phyloP scores from a whole-genome alignment of 352 stramenopile species.

The Pythium phragmiticola region DNA sequence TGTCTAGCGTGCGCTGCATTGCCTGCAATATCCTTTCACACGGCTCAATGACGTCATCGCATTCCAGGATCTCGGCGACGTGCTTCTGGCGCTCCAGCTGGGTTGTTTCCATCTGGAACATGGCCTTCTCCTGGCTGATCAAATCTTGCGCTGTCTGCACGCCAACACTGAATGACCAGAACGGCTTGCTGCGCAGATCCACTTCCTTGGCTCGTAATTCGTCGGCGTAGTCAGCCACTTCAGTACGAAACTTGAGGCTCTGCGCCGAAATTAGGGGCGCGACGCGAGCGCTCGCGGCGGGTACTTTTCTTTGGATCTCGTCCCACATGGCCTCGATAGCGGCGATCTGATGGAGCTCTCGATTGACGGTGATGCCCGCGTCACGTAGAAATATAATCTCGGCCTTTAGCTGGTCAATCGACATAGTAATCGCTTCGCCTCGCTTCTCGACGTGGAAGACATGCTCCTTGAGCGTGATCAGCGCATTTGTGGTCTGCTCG shows the following conservation, averaged over 20 bases:
- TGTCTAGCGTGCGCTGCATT: constrained; percentile 78
- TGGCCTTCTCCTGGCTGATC: constrained; percentile 40
- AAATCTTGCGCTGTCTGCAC: constrained; percentile 38
- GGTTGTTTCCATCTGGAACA: constrained; percentile 36
- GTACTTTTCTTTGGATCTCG: constrained; percentile 65
- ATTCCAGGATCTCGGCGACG: constrained; percentile 93
- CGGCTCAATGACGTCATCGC: constrained; percentile 85
- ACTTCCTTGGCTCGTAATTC: constrained; percentile 63
- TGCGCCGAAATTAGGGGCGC: constrained; percentile 60
- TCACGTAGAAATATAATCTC: constrained; percentile 69
- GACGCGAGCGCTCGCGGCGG: constrained; percentile 61
- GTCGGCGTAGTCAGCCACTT: constrained; percentile 85
- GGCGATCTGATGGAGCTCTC: constrained; percentile 54
- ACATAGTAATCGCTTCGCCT: constrained; percentile 54
- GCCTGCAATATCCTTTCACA: constrained; percentile 64
- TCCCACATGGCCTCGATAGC: constrained; percentile 57
- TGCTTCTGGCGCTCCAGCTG: constrained; percentile 71
- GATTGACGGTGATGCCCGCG: constrained; percentile 47
- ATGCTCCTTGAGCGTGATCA: constrained; percentile 77
- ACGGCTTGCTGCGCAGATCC: constrained; percentile 48
- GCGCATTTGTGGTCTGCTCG: constrained; percentile 55
- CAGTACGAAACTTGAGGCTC: constrained; percentile 58
- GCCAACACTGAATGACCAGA: constrained; percentile 63
- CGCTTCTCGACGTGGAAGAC: constrained; percentile 79
- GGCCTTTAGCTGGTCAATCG: constrained; percentile 65